Base-by-base conservation (phyloP, 306 rosid species). In the Sphenostylis stenocarpa region DNA sequence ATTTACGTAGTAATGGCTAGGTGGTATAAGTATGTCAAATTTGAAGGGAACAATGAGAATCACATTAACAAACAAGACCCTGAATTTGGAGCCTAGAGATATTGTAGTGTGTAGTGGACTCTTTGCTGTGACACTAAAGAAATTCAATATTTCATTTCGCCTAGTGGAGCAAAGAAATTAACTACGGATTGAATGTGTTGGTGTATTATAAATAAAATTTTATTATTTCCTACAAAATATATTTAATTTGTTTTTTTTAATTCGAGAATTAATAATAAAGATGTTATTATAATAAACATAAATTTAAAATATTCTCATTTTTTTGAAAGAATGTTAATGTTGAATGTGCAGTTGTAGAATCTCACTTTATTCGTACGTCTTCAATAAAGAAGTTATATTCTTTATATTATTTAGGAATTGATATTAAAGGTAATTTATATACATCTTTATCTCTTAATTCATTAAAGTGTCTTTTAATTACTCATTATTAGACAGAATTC, bases 1-100 rank as follows among this genome's bases (percentile, higher is more conserved):
- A 53, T 88, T 43, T 90, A 90, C 68, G 14, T 92, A 49, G 33
- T 67, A 17, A 84, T 91, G 70, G 97, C 97, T 24, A 87, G 33
- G 66, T 92, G 93, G 96, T 92, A 92, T 52, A 92, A 85, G 62
- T 89, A 85, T 20, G 68, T 85, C 79, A 88, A 86, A 53, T 92
- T 92, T 82, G 87, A 87, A 80, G 88, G 72, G 19, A 86, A 77
- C 44, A 60, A 15, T 72, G 75, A 51, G n/a, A 79, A 78, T 26
- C 67, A 75, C 21, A 31, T 58, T 39, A 52, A 11, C 14, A 19
- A 21, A 2, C 41, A 41, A 34, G 64, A 45, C 5, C 26, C 57
- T n/a, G 82, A 65, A 56, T 31, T 65, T 7, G 43, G n/a, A 47
- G 77, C 80, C 16, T 76, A 64, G 69, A 51, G 1, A 33, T 13